phyloP scores from a whole-genome alignment of 2,329 filamentous ascomycete genomes.

The Beauveria varroae region DNA sequence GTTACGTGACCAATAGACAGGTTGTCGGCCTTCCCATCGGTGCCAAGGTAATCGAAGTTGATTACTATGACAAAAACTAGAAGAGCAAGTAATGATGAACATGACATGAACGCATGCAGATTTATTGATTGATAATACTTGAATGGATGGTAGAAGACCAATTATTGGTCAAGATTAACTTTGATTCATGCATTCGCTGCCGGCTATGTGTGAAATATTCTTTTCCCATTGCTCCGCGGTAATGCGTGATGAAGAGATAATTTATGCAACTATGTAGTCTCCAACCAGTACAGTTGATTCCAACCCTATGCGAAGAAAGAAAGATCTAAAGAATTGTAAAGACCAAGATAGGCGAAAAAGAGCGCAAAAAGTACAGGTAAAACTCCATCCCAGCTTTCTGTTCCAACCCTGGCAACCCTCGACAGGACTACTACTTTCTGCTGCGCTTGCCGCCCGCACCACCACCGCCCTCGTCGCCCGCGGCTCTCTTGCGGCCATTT shows the following conservation, averaged over 20 bases:
- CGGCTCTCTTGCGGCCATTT: constrained; percentile 67
- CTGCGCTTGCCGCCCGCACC: constrained; percentile 27
- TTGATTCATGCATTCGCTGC: neutral
- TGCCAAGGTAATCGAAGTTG: constrained; percentile 11
- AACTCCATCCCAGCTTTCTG: neutral
- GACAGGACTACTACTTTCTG: constrained; percentile 1
- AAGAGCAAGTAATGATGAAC: neutral
- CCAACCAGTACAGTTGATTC: neutral
- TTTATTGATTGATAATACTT: neutral
- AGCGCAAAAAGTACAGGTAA: neutral
- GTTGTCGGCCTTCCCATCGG: constrained; percentile 40
- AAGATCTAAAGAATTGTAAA: neutral
- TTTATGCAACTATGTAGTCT: constrained; percentile 7
- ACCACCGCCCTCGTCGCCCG: constrained; percentile 33
- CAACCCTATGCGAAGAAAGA: neutral
- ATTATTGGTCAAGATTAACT: neutral
- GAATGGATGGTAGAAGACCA: neutral
- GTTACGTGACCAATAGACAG: constrained; percentile 32
- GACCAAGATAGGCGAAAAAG: neutral
- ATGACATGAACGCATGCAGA: neutral
- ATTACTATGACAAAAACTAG: constrained; percentile 1
- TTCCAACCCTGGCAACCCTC: neutral
- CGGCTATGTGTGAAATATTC: neutral
- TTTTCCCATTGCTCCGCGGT: constrained; percentile 8
- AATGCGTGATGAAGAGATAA: neutral